Conservation (phyloP, 768 basidiomycete species). For the Hygrophoropsis aurantiaca region DNA sequence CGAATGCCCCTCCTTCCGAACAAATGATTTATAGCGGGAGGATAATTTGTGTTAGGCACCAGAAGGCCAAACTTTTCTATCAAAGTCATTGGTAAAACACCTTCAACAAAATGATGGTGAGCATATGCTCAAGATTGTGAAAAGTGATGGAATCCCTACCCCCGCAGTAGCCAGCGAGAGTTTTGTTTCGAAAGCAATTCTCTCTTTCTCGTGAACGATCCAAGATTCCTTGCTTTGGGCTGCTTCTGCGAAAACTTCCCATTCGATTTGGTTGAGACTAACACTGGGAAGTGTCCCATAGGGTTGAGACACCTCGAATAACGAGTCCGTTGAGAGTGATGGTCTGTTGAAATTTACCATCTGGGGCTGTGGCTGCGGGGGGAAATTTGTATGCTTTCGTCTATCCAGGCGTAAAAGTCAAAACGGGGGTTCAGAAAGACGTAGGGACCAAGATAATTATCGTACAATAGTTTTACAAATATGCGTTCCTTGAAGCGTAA, state of each 20-base stretch:
- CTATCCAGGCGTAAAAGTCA: no score
- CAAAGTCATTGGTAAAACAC: neutral
- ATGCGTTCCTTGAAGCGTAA: no score
- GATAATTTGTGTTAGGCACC: constrained; percentile 21
- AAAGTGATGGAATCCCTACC: neutral
- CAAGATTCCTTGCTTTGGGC: constrained; percentile 2
- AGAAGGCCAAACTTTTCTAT: constrained; percentile 10
- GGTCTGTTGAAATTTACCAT: no score
- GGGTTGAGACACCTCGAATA: no score
- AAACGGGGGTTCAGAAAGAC: no score
- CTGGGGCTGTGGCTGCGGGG: no score
- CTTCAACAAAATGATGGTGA: neutral
- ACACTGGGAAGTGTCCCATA: no score
- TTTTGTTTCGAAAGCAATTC: constrained; percentile 13
- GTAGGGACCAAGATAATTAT: no score
- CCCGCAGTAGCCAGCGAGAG: no score
- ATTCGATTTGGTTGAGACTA: neutral
- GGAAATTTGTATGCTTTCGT: no score
- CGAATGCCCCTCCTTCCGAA: neutral
- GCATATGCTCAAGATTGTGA: neutral
- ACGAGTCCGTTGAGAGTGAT: no score
- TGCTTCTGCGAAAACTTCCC: neutral
- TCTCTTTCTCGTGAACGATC: constrained; percentile 18
- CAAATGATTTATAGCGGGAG: constrained; percentile 11
- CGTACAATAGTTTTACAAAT: no score